Evolutionary conservation across 2,329 filamentous ascomycete genomes (phyloP).

Genomic region (Pyrenophora graminea): DNA sequence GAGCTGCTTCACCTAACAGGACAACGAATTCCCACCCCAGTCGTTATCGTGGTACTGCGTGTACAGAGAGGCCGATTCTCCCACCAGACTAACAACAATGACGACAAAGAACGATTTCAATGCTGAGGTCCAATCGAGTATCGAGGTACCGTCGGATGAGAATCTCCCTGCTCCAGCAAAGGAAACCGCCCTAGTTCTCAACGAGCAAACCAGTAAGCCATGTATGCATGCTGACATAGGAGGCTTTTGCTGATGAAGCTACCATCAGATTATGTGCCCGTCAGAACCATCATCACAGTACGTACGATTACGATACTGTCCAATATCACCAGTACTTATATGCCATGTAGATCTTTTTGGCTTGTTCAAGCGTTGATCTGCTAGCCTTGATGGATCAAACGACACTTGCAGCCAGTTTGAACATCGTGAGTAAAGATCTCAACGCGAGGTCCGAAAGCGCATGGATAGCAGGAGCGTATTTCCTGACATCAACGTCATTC

Average conservation of each 20-base stretch:
- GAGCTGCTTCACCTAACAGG: too few relatives aligned
- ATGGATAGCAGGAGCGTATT: conserved; percentile 59
- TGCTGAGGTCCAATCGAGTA: too few relatives aligned
- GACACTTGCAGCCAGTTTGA: conserved; percentile 27
- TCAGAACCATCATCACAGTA: conserved; percentile 26
- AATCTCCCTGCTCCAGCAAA: background rate
- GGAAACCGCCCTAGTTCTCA: conserved; percentile 14
- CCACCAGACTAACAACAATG: too few relatives aligned
- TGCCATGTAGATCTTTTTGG: conserved; percentile 22
- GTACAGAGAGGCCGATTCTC: too few relatives aligned
- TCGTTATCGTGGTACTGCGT: too few relatives aligned
- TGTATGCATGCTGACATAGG: background rate
- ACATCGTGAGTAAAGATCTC: conserved; percentile 35
- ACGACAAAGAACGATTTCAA: too few relatives aligned
- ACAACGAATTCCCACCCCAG: too few relatives aligned
- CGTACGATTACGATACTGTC: background rate
- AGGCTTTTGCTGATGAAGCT: background rate
- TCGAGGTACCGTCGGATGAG: background rate
- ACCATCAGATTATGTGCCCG: conserved; percentile 22
- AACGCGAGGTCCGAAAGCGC: conserved; percentile 55
- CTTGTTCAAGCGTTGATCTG: conserved; percentile 29
- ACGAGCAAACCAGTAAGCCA: conserved; percentile 24
- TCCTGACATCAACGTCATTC: conserved; percentile 65
- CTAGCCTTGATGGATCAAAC: conserved; percentile 29
- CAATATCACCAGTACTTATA: conserved; percentile 1